Evolutionary conservation across 805 yeast species (phyloP).

Genomic region (Ascoidea rubescens): DNA sequence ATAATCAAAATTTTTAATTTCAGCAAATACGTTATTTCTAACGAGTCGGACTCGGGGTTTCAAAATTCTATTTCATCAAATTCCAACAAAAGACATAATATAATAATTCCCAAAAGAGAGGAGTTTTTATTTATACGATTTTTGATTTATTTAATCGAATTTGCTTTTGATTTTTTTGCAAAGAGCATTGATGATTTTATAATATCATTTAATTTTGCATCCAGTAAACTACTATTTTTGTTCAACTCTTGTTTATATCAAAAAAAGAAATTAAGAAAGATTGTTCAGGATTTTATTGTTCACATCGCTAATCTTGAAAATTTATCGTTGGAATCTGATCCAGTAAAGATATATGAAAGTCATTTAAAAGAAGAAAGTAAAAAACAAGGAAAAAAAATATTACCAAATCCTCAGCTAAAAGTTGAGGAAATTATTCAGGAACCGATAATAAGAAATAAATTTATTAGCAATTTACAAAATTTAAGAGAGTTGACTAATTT

Average conservation of each 20-base stretch:
- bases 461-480: conserved; percentile 33
- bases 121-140: conserved; percentile 53
- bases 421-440: conserved; percentile 28
- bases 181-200: conserved; percentile 15
- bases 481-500: conserved; percentile 33
- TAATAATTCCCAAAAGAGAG: conserved; percentile 34
- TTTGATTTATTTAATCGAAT: conserved; percentile 30
- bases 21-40: conserved; percentile 2
- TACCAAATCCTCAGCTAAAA: neutral
- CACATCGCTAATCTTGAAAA: conserved; percentile 20
- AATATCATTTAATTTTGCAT: conserved; percentile 12
- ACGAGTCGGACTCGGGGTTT: neutral
- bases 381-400: neutral
- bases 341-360: conserved; percentile 38
- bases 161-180: conserved; percentile 21
- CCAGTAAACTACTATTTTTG: conserved; percentile 29
- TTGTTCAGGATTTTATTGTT: conserved; percentile 26
- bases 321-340: conserved; percentile 70
- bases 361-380: conserved; percentile 14
- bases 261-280: conserved; percentile 15
- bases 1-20: conserved; percentile 20
- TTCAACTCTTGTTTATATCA: conserved; percentile 22
- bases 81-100: conserved; percentile 1
- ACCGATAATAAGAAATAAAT: conserved; percentile 30
- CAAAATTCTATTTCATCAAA: neutral